Base-by-base conservation (phyloP, 2,329 filamentous ascomycete genomes). In the Epichloe sibirici region DNA sequence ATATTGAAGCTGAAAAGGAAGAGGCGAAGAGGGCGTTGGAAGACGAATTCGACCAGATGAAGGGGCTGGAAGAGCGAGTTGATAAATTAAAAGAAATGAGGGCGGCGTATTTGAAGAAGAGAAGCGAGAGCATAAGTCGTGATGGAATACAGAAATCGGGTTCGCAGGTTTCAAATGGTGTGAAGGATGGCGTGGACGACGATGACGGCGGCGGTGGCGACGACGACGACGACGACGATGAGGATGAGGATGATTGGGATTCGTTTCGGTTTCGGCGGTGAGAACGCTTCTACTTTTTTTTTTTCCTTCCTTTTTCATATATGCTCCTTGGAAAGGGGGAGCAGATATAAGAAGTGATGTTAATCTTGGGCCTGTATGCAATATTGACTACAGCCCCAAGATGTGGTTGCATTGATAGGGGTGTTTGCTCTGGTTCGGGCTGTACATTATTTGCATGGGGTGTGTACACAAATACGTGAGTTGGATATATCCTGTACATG, bases 21-120 rank as follows among this genome's bases (percentile, higher is more conserved):
- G 88, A 93, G 60, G 87, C 88, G 1, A 79, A 78, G 43, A 76
- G 84, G 23, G 81, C 84, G 34, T 69, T 90, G 53, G 85, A 89
- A 66, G 80, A 83, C 42, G 88, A 91, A 65, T 86, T 91, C 58
- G 86, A 89, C 53, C 83, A 90, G 63, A 91, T 91, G 87, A 83
- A 86, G 63, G 79, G 83, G 62, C 74, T 91, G 45, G 88, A 91
- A 65, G 79, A 80, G 49, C 78, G 86, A 6, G 84, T 91, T 12
- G 74, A 75, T 54, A 76, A 74, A 55, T 67, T 91, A 51, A 85
- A 86, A 63, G 81, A 87, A 62, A 82, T 81, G 65, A 74, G 86
- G 46, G 87, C 90, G 62, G 80, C 81, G 51, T 64, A 90, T 56
- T 74, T 71, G 60, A 75, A 68, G 57, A 60, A 73, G 54, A 60